Base-by-base conservation (phyloP, 805 yeast species). In the Lipomyces anomalus region DNA sequence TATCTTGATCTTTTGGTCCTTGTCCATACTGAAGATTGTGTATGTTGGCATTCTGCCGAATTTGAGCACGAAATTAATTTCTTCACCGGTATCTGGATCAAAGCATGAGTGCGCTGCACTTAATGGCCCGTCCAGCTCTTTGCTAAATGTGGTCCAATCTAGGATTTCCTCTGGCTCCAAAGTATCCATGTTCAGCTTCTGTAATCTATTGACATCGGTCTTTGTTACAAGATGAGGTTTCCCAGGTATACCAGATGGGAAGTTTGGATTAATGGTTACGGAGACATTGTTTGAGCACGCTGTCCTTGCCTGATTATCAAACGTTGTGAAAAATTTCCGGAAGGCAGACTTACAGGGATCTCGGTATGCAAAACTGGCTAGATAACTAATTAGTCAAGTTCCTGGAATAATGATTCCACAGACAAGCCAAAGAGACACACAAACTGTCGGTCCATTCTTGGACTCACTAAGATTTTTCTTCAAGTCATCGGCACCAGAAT, bases 321-420 rank as follows among this genome's bases (percentile, higher is more conserved):
- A 43, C 16, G 32, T 43, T 3, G 42, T 37, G 32, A 43, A 43
- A 22, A 43, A 43, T 26, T 43, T 43, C 22, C 23, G 37, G 29
- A 43, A 43, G 35, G 32, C 38, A 33, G 34, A 22, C 36, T 43
- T 43, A 42, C 46, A 43, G 13, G 46, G 46, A 22, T 43, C 46
- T 4, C 38, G 35, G 32, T 37, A 43, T 3, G 21, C 42, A 26
- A 43, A 43, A 21, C 42, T 37, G 18, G n/a, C 46, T 43, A 7
- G 17, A 22, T 4, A 16, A 18, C 17, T 6, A 4, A 6, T 4
- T 7, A n/a, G 16, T 13, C 16, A 13, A 6, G 17, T 9, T 20
- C 6, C 17, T 18, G 13, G 21, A 11, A 13, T n/a, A 1, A 6
- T 18, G 16, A n/a, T 5, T 20, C 7, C 4, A 4, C 7, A 5